phyloP scores from a whole-genome alignment of 305 asterid genomes.

The Fraxinus sp. region DNA sequence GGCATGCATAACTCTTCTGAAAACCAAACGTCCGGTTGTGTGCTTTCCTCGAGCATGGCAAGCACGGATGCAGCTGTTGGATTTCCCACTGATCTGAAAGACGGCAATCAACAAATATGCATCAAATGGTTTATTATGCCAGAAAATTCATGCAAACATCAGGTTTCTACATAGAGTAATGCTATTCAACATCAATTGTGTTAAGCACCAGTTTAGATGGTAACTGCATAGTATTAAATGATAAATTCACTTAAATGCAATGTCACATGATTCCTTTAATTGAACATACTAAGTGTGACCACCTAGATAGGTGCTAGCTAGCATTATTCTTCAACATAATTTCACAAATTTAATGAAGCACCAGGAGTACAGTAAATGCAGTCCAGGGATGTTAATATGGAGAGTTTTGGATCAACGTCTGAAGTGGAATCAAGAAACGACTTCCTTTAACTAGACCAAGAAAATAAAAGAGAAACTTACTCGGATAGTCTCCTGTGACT shows the following conservation, averaged over 20 bases:
- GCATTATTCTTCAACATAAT: background rate
- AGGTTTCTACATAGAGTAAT: background rate
- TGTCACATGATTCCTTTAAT: background rate
- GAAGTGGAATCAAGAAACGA: conserved; percentile 9
- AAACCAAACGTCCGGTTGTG: conserved; percentile 86
- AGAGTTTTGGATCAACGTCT: background rate
- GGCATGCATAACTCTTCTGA: conserved; percentile 66
- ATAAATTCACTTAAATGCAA: background rate
- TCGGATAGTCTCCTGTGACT: conserved; percentile 70
- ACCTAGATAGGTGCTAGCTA: background rate
- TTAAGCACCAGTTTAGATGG: background rate
- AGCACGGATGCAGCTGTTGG: conserved; percentile 69
- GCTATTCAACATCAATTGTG: background rate
- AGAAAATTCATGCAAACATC: background rate
- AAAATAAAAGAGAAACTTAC: conserved; percentile 35
- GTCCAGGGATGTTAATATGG: conserved; percentile 1
- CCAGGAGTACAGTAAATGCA: background rate
- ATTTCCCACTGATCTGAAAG: conserved; percentile 67
- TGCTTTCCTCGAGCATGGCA: conserved; percentile 81
- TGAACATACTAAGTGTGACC: background rate
- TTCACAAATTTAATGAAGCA: background rate
- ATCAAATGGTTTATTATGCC: background rate
- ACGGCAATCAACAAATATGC: conserved; percentile 10
- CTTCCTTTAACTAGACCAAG: background rate
- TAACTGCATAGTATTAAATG: background rate